Evolutionary conservation across 129 eudicot genomes (phyloP).

Genomic region (Erigeron canadensis): DNA sequence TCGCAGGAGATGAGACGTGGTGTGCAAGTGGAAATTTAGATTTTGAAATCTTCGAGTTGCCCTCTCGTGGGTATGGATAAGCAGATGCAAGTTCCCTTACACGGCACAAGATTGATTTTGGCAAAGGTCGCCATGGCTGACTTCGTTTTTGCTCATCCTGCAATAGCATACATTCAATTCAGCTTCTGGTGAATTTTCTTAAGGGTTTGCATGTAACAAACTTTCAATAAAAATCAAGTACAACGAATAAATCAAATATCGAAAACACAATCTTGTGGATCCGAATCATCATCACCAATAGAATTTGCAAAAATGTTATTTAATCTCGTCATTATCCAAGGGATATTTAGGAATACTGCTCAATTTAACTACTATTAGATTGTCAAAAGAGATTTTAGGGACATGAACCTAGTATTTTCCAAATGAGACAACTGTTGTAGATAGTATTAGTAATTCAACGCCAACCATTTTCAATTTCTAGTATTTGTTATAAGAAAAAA

Average conservation of each 20-base stretch:
- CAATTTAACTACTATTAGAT: too few relatives aligned
- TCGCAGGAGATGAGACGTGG: conserved; percentile 39
- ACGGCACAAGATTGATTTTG: conserved; percentile 60
- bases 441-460: background rate
- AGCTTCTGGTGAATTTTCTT: background rate
- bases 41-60: conserved; percentile 37
- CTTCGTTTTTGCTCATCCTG: conserved; percentile 62
- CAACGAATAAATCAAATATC: background rate
- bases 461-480: background rate
- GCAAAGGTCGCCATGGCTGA: conserved; percentile 80
- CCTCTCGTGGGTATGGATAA: conserved; percentile 60
- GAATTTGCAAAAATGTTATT: too few relatives aligned
- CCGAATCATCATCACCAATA: too few relatives aligned
- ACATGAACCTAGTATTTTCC: too few relatives aligned
- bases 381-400: too few relatives aligned
- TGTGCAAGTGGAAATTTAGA: conserved; percentile 38
- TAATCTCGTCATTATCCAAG: too few relatives aligned
- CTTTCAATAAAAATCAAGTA: background rate
- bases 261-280: background rate
- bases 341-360: too few relatives aligned
- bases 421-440: too few relatives aligned
- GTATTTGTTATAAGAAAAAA: background rate
- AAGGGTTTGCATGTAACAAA: too few relatives aligned
- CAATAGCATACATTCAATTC: background rate
- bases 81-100: conserved; percentile 62